A percentile compares a stretch with the other conserved stretches of the same genome.
These are phyloP conservation scores for Aspergillus pseudoglaucus DNA, from an alignment of 2,329 filamentous ascomycete species.

Conservation along the genomic window DNA sequence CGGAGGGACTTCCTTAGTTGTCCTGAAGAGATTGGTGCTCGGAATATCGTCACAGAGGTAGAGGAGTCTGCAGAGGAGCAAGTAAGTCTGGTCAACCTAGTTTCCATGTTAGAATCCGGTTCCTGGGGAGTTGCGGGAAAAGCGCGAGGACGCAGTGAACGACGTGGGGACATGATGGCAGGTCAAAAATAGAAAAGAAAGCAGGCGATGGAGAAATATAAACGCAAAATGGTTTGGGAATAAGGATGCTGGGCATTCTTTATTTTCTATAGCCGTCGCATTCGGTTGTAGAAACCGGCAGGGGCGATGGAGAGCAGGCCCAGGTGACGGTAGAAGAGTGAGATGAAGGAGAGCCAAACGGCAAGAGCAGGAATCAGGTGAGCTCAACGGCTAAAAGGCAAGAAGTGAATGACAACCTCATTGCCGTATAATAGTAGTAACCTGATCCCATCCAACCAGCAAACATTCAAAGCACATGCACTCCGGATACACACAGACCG, in stretches of 20 bases:
- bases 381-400: neutral
- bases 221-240: neutral
- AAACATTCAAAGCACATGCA: neutral
- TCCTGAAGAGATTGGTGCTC: constrained; percentile 27
- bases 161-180: constrained; percentile 29
- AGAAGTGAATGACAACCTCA: neutral
- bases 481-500: neutral
- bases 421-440: neutral
- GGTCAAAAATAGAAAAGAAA: neutral
- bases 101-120: constrained; percentile 28
- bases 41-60: constrained; percentile 32
- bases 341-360: neutral
- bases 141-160: constrained; percentile 33
- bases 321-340: neutral
- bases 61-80: constrained; percentile 20
- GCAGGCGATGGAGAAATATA: constrained; percentile 4
- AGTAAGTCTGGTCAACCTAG: constrained; percentile 33
- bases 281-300: neutral
- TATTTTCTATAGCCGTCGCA: neutral
- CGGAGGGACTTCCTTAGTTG: constrained; percentile 38
- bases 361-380: neutral
- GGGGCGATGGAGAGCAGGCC: neutral
- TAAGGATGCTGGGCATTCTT: neutral
- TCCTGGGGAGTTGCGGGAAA: constrained; percentile 21
- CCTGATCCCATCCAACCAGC: neutral